A percentile compares a stretch with the other conserved stretches of the same genome.
Conservation (phyloP, 306 rosid species). For the Quercus alba region DNA sequence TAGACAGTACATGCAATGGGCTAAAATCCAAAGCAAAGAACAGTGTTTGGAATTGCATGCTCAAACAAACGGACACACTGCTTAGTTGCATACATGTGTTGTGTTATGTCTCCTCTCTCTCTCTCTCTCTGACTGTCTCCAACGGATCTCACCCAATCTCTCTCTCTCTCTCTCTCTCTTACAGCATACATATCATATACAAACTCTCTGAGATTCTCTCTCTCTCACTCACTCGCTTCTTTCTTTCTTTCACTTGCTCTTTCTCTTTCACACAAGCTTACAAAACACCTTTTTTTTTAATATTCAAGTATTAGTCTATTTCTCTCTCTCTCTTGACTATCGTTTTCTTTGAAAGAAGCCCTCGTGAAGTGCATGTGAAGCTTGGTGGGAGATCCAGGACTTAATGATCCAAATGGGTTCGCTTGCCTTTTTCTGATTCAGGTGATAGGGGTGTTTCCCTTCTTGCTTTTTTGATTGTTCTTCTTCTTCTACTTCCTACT, state of each 20-base stretch:
- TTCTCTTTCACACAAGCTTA: background rate
- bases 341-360: conserved; percentile 40
- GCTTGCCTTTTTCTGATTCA: conserved; percentile 50
- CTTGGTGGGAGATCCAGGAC: conserved; percentile 66
- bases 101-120: conserved; percentile 35
- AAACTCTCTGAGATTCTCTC: background rate
- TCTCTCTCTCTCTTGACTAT: conserved; percentile 32
- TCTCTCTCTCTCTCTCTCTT: background rate
- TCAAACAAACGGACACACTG: conserved; percentile 62
- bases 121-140: conserved; percentile 36
- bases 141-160: conserved; percentile 61
- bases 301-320: background rate
- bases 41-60: conserved; percentile 40
- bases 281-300: background rate
- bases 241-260: too few species aligned
- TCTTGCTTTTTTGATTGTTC: conserved; percentile 21
- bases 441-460: conserved; percentile 53
- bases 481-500: background rate
- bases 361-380: conserved; percentile 91
- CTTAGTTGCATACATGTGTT: conserved; percentile 32
- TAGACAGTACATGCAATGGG: background rate
- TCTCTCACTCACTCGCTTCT: background rate
- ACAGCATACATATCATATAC: background rate
- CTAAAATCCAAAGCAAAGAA: background rate
- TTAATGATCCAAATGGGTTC: conserved; percentile 53